Percentiles rank a stretch among this genome's conserved stretches.
phyloP scores from a whole-genome alignment of 306 rosid species.

The Vigna angularis region DNA sequence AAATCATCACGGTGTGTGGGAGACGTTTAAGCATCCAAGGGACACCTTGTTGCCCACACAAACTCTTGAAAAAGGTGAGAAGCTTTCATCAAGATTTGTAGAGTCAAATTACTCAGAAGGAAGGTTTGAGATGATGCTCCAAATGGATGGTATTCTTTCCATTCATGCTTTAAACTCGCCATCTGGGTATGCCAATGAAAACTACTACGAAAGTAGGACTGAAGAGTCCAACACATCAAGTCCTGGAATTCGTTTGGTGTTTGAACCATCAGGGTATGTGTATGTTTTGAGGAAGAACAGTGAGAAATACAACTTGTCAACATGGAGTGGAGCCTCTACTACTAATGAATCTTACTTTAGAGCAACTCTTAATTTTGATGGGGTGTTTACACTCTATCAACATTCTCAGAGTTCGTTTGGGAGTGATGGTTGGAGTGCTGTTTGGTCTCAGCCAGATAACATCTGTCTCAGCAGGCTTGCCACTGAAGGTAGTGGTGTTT shows the following conservation, averaged over 20 bases:
- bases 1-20: conserved; percentile 40
- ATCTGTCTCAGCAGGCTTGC: neutral
- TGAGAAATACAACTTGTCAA: conserved; percentile 2
- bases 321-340: neutral
- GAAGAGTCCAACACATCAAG: conserved; percentile 10
- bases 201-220: conserved; percentile 43
- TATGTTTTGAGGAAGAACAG: conserved; percentile 40
- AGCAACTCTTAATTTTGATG: conserved; percentile 59
- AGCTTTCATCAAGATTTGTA: conserved; percentile 47
- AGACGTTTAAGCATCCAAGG: conserved; percentile 53
- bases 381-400: conserved; percentile 44
- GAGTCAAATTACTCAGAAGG: conserved; percentile 48
- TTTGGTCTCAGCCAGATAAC: conserved; percentile 46
- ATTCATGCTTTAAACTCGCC: conserved; percentile 52
- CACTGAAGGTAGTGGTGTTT: conserved; percentile 32
- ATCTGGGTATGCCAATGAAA: conserved; percentile 25
- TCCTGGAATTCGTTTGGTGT: conserved; percentile 45
- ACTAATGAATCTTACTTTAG: conserved; percentile 34
- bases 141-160: conserved; percentile 48
- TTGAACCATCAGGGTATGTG: conserved; percentile 39
- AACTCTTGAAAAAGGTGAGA: conserved; percentile 19
- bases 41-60: conserved; percentile 67
- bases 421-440: conserved; percentile 38
- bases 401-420: conserved; percentile 34
- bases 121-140: conserved; percentile 49